Evolutionary conservation across 2,329 filamentous ascomycete genomes (phyloP), one percentile per base, ranked within the genome.

Genomic region (Pyrenochaeta sp.): DNA sequence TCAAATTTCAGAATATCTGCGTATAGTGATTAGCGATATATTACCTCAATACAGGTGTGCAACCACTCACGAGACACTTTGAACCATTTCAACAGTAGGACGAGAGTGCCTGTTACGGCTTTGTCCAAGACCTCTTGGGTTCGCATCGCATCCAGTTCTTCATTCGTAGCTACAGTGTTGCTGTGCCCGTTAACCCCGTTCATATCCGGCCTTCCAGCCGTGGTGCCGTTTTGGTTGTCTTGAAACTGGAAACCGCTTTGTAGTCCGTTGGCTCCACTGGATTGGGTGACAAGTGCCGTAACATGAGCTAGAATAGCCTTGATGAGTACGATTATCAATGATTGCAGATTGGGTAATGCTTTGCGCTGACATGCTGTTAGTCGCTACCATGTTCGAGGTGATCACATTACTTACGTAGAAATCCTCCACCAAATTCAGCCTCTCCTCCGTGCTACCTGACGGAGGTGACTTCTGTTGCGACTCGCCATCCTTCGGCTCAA

Each of bases 1-100:
- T 99, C 95, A 64, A 95, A 97, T 72, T 97, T 97, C 61, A 99
- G 81, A 23, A 98, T 85, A 72, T 99, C 92, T 96, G 18, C 15
- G 21, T 2, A 37, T 21, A 17, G 5, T 33, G 30, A 37, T 42
- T 35, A 23, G 4, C 4, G 39, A 4, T 17, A 12, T 18, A 10
- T n/a, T 18, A 11, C 21, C n/a, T 7, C 11, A 17, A 4, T 11
- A 2, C 20, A 3, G 6, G 40, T 10, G 21, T n/a, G 6, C 29
- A 3, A 40, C 23, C 30, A 81, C 91, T 81, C 81, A 96, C 92
- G 95, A 52, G 92, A 97, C 48, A 96, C 81, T 74, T 97, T 96
- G 67, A 98, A 89, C 95, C 95, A 99, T 76, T 98, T 99, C 56
- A 98, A 74, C 39, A 98, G 77, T n/a, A 97, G 80, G 23, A 99